phyloP scores from a whole-genome alignment of 805 yeast species.

The Barnettozyma sucrosica region DNA sequence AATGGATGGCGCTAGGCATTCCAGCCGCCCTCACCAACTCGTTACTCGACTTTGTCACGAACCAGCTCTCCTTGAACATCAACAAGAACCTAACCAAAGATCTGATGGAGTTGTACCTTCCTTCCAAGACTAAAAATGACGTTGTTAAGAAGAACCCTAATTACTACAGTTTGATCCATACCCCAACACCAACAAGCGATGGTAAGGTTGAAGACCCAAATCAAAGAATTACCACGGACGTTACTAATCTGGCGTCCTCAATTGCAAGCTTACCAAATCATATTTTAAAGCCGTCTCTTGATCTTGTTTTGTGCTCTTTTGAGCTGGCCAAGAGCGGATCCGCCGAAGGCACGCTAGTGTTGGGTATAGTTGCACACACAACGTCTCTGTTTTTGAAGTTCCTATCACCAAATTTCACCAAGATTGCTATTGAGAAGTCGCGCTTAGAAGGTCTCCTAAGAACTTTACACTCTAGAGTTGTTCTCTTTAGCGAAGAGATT shows the following conservation, averaged over 20 bases:
- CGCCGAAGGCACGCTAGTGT: constrained; percentile 70
- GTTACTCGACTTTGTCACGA: constrained; percentile 54
- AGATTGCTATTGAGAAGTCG: constrained; percentile 67
- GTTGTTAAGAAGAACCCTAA: constrained; percentile 48
- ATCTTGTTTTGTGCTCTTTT: constrained; percentile 72
- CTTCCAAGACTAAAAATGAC: constrained; percentile 37
- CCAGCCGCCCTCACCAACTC: constrained; percentile 84
- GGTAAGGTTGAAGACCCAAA: constrained; percentile 64
- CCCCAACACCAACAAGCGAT: constrained; percentile 35
- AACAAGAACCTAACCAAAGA: constrained; percentile 59
- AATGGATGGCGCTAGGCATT: constrained; percentile 81
- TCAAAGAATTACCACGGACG: constrained; percentile 77
- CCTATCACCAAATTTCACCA: constrained; percentile 88
- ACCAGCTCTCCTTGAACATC: constrained; percentile 50
- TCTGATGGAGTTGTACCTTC: constrained; percentile 66
- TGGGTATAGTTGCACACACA: constrained; percentile 75
- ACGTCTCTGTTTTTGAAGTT: constrained; percentile 69
- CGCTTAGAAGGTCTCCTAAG: constrained; percentile 81
- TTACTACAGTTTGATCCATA: constrained; percentile 65
- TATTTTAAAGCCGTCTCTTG: constrained; percentile 75
- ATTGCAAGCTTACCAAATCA: constrained; percentile 76
- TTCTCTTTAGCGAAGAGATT: constrained; percentile 76
- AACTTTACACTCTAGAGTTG: constrained; percentile 74
- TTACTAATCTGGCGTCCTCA: constrained; percentile 65
- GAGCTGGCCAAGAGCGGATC: constrained; percentile 47